phyloP scores from a whole-genome alignment of 345 rosid species.

The Eucalyptus brandiana region DNA sequence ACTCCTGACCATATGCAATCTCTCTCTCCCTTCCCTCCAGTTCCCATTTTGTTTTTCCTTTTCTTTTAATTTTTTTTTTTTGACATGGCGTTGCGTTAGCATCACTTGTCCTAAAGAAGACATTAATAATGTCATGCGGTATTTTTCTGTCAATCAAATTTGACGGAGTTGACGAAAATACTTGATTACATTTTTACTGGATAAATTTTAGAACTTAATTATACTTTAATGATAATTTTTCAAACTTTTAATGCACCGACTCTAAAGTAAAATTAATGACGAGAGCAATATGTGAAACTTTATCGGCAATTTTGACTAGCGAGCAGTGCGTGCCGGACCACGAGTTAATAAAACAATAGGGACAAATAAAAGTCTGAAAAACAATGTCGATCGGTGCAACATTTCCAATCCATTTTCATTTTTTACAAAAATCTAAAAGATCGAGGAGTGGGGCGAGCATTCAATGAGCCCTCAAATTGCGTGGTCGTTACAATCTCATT shows the following conservation, averaged over 20 bases:
- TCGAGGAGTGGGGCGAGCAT: background rate
- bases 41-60: background rate
- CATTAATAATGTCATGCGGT: background rate
- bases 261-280: background rate
- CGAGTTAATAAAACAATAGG: background rate
- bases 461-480: background rate
- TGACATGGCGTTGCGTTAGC: background rate
- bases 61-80: background rate
- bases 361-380: background rate
- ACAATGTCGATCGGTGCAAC: background rate
- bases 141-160: background rate
- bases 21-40: background rate
- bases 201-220: fast-evolving
- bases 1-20: background rate
- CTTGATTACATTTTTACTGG: background rate
- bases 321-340: too few species aligned
- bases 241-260: background rate
- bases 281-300: background rate
- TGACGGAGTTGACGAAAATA: fast-evolving
- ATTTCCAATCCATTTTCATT: background rate
- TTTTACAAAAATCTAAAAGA: background rate
- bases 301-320: background rate
- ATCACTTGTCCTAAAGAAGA: background rate
- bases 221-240: background rate
- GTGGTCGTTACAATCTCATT: background rate